Evolutionary conservation across 768 basidiomycete species (phyloP).

Genomic region (Tremella fuciformis): DNA sequence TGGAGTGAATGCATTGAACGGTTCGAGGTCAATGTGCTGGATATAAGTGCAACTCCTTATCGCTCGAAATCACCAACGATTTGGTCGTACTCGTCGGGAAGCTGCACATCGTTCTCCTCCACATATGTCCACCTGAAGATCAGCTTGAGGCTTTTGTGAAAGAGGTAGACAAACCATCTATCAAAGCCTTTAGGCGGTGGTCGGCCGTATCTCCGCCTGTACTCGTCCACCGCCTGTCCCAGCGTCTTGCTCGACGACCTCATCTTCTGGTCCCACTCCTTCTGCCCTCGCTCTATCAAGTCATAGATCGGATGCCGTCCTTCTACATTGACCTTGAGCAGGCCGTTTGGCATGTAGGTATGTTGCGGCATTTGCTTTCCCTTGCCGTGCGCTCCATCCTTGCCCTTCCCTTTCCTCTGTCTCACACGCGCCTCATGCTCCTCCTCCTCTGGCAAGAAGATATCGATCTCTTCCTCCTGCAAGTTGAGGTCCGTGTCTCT

Average conservation of each 20-base stretch:
- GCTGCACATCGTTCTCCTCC: slow-evolving; percentile 29
- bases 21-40: slow-evolving; percentile 43
- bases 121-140: slow-evolving; percentile 35
- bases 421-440: neutral
- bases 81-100: slow-evolving; percentile 51
- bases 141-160: neutral
- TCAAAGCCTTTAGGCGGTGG: slow-evolving; percentile 47
- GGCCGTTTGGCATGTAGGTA: slow-evolving; percentile 29
- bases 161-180: slow-evolving; percentile 51
- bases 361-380: slow-evolving; percentile 17
- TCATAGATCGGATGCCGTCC: slow-evolving; percentile 46
- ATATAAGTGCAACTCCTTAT: slow-evolving; percentile 1
- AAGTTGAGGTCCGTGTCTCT: too few species aligned
- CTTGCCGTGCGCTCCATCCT: slow-evolving; percentile 1
- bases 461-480: neutral
- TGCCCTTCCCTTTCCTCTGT: neutral
- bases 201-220: slow-evolving; percentile 41
- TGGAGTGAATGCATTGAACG: slow-evolving; percentile 40
- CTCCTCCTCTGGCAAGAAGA: neutral
- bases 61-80: slow-evolving; percentile 32
- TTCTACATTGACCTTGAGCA: slow-evolving; percentile 30
- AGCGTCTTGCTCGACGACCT: slow-evolving; percentile 33
- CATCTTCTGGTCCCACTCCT: slow-evolving; percentile 37
- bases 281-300: slow-evolving; percentile 31
- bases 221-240: slow-evolving; percentile 43